Percentiles rank a stretch among this genome's conserved stretches.
These are phyloP conservation scores for Apium graveolens DNA, from an alignment of 129 eudicot species.

Conservation along the genomic window DNA sequence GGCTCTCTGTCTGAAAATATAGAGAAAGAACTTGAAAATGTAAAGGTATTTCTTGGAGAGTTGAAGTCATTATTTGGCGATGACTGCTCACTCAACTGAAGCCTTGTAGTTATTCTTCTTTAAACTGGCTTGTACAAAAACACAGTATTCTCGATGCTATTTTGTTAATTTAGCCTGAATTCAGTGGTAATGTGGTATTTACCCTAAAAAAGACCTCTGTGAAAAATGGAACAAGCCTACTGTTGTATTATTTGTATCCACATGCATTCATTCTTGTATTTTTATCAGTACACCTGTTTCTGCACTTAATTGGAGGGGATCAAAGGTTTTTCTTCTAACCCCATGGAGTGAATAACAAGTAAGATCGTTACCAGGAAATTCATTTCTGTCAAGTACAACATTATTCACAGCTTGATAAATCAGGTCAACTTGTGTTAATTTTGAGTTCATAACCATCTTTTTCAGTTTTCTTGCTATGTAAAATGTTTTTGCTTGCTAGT, in stretches of 20 bases:
- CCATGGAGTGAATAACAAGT: too few species aligned
- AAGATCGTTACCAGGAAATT: too few species aligned
- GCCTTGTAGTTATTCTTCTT: not conserved
- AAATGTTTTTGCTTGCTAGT: too few species aligned
- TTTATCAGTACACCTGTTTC: not conserved
- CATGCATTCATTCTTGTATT: not conserved
- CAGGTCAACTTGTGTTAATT: too few species aligned
- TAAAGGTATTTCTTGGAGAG: conserved; percentile 44
- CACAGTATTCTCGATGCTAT: not conserved
- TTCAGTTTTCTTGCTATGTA: too few species aligned
- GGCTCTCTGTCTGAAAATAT: conserved; percentile 43
- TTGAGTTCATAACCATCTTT: too few species aligned
- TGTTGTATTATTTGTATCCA: not conserved
- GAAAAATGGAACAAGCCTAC: not conserved
- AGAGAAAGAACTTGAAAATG: conserved; percentile 45
- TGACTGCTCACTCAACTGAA: conserved; percentile 13
- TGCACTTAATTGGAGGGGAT: not conserved
- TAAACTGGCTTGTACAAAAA: not conserved
- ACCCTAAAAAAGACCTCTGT: not conserved
- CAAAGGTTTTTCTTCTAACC: not conserved
- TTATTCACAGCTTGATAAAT: too few species aligned
- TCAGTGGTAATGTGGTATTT: not conserved
- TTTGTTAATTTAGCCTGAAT: not conserved
- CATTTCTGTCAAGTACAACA: too few species aligned
- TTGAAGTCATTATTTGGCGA: conserved; percentile 42